A percentile compares a stretch with the other conserved stretches of the same genome.
Evolutionary conservation across 768 basidiomycete species (phyloP).

Genomic region (Panaeolus cyanescens): DNA sequence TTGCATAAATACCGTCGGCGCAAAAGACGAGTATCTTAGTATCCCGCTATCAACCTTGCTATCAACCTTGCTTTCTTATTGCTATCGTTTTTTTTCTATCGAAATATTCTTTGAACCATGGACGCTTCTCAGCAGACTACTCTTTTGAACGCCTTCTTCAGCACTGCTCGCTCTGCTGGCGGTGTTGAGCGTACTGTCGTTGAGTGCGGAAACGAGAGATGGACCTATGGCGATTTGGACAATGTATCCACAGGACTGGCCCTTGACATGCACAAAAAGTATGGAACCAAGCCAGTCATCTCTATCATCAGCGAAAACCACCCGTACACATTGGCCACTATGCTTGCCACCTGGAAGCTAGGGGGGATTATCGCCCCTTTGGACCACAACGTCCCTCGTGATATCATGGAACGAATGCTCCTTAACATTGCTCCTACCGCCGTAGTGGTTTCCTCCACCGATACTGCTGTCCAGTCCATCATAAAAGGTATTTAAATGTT

Average conservation of each 20-base stretch:
- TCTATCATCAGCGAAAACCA: constrained; percentile 36
- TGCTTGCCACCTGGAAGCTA: constrained; percentile 36
- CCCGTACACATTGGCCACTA: constrained; percentile 30
- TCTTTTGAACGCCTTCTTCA: constrained; percentile 21
- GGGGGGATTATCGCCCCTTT: constrained; percentile 33
- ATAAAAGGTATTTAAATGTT: constrained; percentile 20
- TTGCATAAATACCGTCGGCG: constrained; percentile 16
- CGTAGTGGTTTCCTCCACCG: constrained; percentile 24
- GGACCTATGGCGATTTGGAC: constrained; percentile 36
- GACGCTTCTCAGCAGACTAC: constrained; percentile 16
- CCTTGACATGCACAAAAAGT: constrained; percentile 21
- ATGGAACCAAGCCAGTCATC: constrained; percentile 29
- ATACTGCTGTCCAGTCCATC: constrained; percentile 20
- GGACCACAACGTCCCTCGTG: constrained; percentile 30
- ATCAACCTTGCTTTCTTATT: constrained; percentile 9
- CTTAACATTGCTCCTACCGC: constrained; percentile 27
- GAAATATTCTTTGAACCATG: constrained; percentile 12
- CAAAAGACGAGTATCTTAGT: neutral
- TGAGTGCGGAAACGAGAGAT: constrained; percentile 29
- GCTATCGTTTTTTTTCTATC: constrained; percentile 8
- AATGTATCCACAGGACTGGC: constrained; percentile 32
- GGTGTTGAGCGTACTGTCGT: constrained; percentile 22
- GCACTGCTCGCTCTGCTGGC: constrained; percentile 17
- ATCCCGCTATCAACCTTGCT: constrained; percentile 2
- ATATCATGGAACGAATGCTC: constrained; percentile 34